Base-by-base conservation (phyloP, 441 rosid genomes). In the Aleurites moluccanus region DNA sequence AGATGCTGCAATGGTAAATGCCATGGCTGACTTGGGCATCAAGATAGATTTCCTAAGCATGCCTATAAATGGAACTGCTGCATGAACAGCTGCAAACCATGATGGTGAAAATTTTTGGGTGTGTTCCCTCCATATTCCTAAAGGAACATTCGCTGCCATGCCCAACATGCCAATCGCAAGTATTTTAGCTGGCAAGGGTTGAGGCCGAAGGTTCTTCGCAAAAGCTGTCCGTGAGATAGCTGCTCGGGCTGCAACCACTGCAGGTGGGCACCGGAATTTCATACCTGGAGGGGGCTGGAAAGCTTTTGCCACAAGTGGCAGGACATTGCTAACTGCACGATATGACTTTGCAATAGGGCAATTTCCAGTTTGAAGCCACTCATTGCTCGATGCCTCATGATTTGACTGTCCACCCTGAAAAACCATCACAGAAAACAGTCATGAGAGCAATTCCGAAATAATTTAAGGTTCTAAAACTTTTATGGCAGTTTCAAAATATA, bases 11-110 rank as follows among this genome's bases (percentile, higher is more conserved):
- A 91, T 88, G 21, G 98, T 93, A 76, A 90, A 77, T 25, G 89
- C 96, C 96, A 93, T 93, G 18, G 98, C 98, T 69, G 94, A 73
- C 72, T 93, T 93, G 0, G 96, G 97, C 92, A 93, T 91, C 83
- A 89, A 28, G 0, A 90, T 88, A 7, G 98, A 91, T 73, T 93
- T 93, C 85, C 98, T 85, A 6, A 91, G 90, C 92, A 93, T 90
- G 16, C 85, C 94, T 76, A 93, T 89, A 74, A 93, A 93, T 18
- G 94, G 98, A 67, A 93, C 97, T 27, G 96, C 97, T 5, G 97
- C 95, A 69, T 91, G 97, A 57, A 93, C 87, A 0, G 97, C 97
- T 52, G 81, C 79, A 79, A 93, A 90, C 98, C 97, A 93, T 2
- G 94, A 81, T 16, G 81, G 74, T 4, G 96, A 93, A 73, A 93